Base-by-base conservation (phyloP, 2,329 filamentous ascomycete genomes). In the Sclerotinia subarctica region DNA sequence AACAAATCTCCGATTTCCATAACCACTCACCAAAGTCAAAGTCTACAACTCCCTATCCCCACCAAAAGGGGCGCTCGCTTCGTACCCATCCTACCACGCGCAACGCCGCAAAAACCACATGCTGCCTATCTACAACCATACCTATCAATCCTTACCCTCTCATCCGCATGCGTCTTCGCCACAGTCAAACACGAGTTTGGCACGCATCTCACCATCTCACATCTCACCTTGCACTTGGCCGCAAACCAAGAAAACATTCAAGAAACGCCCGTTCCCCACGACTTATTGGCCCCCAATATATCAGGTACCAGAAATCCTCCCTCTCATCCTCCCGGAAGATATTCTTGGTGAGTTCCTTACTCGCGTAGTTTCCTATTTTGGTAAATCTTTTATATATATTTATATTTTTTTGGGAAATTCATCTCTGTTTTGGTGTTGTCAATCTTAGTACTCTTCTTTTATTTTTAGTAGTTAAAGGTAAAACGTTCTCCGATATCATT, bases 111-210 rank as follows among this genome's bases (percentile, higher is more conserved):
- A 5, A 24, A 38, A 7, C 19, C 32, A 1, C 13, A 21, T n/a
- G 47, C 44, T 49, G 6, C 19, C 19, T 5, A 60, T 49, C 26
- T 6, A 19, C 11, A 13, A 42, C 26, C 21, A 24, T 32, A 49
- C 58, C 24, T 21, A 60, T 47, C 56, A 49, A 35, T n/a, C 21
- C 44, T 17, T 35, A 5, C 21, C 21, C 6, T 35, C 19, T 32
- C 54, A 19, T 13, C 44, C n/a, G 7, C n/a, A 2, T 49, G 4
- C 46, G 6, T 32, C 44, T 62, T 17, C 58, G 21, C 58, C 44
- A 47, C 44, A 17, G 29, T 49, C 58, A 49, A 62, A 62, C 58
- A 62, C 44, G 58, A 62, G 44, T 35, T 19, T 19, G 8, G 13
- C 44, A 49, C 13, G 44, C 44, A 49, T 62, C 58, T 38, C 15